Conservation (phyloP, 768 basidiomycete species). For the Auriscalpium orientale region DNA sequence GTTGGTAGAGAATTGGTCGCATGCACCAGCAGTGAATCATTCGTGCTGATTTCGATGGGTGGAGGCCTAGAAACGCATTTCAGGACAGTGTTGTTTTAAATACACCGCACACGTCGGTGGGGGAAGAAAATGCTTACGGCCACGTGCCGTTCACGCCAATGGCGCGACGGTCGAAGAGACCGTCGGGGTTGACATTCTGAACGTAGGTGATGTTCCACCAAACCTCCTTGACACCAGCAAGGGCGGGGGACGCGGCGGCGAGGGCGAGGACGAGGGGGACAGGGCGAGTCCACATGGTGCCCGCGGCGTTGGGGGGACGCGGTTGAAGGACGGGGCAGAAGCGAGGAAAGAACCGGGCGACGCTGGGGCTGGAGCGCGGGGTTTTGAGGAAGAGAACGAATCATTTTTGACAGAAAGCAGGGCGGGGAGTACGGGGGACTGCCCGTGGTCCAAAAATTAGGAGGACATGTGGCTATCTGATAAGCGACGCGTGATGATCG, state of each 20-base stretch:
- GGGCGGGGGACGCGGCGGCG: conserved; percentile 29
- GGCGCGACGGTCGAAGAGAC: conserved; percentile 63
- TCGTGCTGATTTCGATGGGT: conserved; percentile 61
- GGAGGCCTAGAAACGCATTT: conserved; percentile 52
- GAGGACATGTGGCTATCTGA: not conserved
- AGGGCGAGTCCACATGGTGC: conserved; percentile 4
- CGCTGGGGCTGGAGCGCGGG: not conserved
- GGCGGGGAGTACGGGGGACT: not conserved
- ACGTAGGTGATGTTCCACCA: conserved; percentile 95
- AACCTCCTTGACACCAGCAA: conserved; percentile 61
- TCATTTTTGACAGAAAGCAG: not conserved
- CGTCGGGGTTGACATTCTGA: conserved; percentile 75
- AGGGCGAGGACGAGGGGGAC: conserved; percentile 20
- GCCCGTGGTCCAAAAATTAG: not conserved
- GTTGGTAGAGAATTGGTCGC: conserved; percentile 62
- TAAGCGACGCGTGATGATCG: not conserved
- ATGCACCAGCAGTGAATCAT: conserved; percentile 73
- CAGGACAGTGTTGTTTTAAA: no score
- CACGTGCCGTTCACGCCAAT: conserved; percentile 89
- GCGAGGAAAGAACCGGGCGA: not conserved
- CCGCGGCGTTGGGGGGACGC: not conserved
- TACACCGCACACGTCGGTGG: not conserved
- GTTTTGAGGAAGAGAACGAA: not conserved
- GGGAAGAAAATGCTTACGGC: conserved; percentile 56
- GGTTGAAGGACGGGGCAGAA: not conserved